Base-by-base conservation (phyloP, 179 eudicot species). In the Heliamphora pulchella region DNA sequence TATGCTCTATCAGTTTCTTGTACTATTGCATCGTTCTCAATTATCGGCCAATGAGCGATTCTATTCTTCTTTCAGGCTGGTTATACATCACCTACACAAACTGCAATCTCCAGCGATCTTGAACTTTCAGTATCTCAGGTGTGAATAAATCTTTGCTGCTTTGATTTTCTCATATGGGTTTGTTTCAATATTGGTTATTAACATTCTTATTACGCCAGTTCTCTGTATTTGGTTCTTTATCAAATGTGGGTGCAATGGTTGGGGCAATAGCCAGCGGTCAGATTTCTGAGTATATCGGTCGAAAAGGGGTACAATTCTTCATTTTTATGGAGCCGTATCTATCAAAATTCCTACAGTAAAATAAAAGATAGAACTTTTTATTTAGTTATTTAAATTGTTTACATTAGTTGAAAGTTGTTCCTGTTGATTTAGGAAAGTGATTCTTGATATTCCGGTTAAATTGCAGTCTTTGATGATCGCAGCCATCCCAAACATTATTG, bases 161-260 rank as follows among this genome's bases (percentile, higher is more conserved):
- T 80, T 53, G 41, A 20, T 79, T 78, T 31, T 31, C 31, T 17
- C 20, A 14, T 79, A 46, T 67, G 43, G 58, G 50, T 61, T 79
- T 78, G 31, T 39, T 20, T 78, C 39, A 3, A 20, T 67, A 48
- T 64, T n/a, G 5, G 63, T 62, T 58, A 79, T 85, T 55, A 82
- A 76, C 71, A 48, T 57, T 22, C 20, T 20, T 80, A 2, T 81
- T 76, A 71, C 77, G 59, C 53, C 91, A 96, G 98, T 96, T 87
- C 83, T 96, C 99, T 43, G 75, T 88, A 79, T 96, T 96, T 80
- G 99, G 97, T 80, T 96, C 99, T 50, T 85, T 96, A 71, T 89
- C 94, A 2, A 96, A 96, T 78, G 99, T 96, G 82, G 99, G 99
- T 70, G 98, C 99, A 59, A 96, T 96, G 99, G 98, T 96, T 84